phyloP scores from a whole-genome alignment of 345 rosid genomes.

The Cardamine occulta region DNA sequence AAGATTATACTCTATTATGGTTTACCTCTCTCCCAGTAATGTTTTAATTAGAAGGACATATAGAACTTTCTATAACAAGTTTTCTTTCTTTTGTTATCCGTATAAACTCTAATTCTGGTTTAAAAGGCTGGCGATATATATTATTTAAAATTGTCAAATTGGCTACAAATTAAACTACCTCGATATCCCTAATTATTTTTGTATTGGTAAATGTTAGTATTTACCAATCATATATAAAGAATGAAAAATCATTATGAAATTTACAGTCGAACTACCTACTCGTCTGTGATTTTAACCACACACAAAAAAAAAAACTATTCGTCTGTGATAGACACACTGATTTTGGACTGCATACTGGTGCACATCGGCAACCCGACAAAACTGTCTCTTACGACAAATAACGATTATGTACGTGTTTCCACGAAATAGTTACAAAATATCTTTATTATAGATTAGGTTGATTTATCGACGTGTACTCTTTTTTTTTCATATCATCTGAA shows the following conservation, averaged over 20 bases:
- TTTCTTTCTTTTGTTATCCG: too few species aligned
- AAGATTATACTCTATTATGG: too few species aligned
- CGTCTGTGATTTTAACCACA: background rate
- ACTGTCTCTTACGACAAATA: slow-evolving; percentile 23
- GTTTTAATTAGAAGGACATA: too few species aligned
- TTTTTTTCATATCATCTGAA: slow-evolving; percentile 23
- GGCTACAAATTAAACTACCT: too few species aligned
- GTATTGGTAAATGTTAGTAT: too few species aligned
- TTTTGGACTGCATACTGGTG: slow-evolving; percentile 22
- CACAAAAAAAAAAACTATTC: background rate
- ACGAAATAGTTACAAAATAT: background rate
- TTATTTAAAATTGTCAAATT: too few species aligned
- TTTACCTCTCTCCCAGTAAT: too few species aligned
- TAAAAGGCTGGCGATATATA: too few species aligned
- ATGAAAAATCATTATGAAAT: background rate
- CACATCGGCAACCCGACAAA: slow-evolving; percentile 33
- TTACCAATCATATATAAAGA: background rate
- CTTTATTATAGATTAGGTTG: slow-evolving; percentile 9
- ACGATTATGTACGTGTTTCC: slow-evolving; percentile 35
- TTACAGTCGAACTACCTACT: slow-evolving; percentile 8
- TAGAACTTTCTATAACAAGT: too few species aligned
- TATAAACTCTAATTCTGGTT: too few species aligned
- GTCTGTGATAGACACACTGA: slow-evolving; percentile 20
- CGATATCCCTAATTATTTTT: too few species aligned
- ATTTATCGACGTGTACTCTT: slow-evolving; percentile 33